Percentiles rank a stretch among this genome's conserved stretches.
Conservation (phyloP, 305 asterid genomes). For the Coffea humblotiana region DNA sequence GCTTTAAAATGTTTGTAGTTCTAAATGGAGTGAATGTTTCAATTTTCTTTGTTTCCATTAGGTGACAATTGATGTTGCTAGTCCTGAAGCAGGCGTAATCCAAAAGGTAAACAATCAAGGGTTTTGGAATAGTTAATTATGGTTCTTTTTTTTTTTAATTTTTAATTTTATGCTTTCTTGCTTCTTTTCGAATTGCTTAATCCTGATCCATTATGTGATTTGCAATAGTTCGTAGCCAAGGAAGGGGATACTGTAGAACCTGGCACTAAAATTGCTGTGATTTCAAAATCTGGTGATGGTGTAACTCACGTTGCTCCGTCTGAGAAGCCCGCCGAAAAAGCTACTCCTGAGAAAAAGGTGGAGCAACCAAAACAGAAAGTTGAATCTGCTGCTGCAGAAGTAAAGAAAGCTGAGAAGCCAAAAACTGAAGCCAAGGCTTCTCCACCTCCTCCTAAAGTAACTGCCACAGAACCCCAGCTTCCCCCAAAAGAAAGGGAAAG, state of each 20-base stretch:
- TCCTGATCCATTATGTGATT: conserved; percentile 13
- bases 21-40: conserved; percentile 15
- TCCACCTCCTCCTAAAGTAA: conserved; percentile 44
- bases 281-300: conserved; percentile 90
- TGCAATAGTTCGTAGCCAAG: conserved; percentile 67
- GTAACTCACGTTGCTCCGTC: conserved; percentile 79
- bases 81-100: conserved; percentile 98
- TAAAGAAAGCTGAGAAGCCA: conserved; percentile 44
- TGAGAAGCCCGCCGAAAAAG: conserved; percentile 66
- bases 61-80: conserved; percentile 97
- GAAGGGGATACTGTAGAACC: conserved; percentile 99
- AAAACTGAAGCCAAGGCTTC: conserved; percentile 34
- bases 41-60: conserved; percentile 33
- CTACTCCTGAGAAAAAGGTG: conserved; percentile 59
- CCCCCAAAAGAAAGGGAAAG: conserved; percentile 98
- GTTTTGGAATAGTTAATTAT: neutral
- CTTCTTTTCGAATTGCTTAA: neutral
- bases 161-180: neutral
- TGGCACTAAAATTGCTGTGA: conserved; percentile 86
- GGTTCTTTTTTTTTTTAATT: too few relatives aligned
- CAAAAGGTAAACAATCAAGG: conserved; percentile 58
- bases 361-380: conserved; percentile 57
- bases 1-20: conserved; percentile 18
- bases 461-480: conserved; percentile 87
- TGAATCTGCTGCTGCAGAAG: conserved; percentile 45